Base-by-base conservation (phyloP, 768 basidiomycete genomes). In the Dictyophora rubrovolvata region DNA sequence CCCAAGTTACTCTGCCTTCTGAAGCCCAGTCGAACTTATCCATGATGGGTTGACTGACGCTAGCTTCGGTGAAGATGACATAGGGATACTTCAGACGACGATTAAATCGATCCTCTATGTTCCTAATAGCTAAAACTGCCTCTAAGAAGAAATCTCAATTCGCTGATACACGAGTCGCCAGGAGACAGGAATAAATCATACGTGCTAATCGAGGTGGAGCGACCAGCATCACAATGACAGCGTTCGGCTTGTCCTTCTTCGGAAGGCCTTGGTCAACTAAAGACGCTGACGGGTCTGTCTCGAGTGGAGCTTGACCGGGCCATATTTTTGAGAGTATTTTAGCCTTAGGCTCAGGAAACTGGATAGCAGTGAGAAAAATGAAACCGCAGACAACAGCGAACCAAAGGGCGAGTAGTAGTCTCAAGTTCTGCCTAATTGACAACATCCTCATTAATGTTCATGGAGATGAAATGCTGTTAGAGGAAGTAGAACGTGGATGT, bases 211-310 rank as follows among this genome's bases (percentile, higher is more conserved):
- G 55, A 21, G 47, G 49, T 14, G 55, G 46, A 20, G 55, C 55
- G 48, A 56, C 55, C 16, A 56, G 55, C 55, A 56, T 56, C 33
- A 56, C 55, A 18, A 56, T 56, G 5, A 56, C 55, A 48, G 46
- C 55, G 35, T 56, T 56, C 22, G 55, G 55, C 55, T 56, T 49
- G 16, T 18, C 50, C n/a, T 42, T 12, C n/a, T 42, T 42, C n/a
- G 42, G 12, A 42, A 12, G 12, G 10, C 14, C 42, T 42, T 9
- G 5, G 11, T 42, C 42, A 42, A 42, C 12, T 2, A n/a, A n/a
- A 42, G n/a, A 14, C n/a, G 10, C 10, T 42, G 11, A 2, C 42
- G 42, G 42, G 12, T 42, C 14, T 9, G n/a, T 42, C 4, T 42
- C 42, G 28, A 7, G 28, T 28, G 28, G 28, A 28, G 28, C 28